A percentile compares a stretch with the other conserved stretches of the same genome.
Conservation (phyloP, 805 yeast genomes). For the Naumovozyma baii region DNA sequence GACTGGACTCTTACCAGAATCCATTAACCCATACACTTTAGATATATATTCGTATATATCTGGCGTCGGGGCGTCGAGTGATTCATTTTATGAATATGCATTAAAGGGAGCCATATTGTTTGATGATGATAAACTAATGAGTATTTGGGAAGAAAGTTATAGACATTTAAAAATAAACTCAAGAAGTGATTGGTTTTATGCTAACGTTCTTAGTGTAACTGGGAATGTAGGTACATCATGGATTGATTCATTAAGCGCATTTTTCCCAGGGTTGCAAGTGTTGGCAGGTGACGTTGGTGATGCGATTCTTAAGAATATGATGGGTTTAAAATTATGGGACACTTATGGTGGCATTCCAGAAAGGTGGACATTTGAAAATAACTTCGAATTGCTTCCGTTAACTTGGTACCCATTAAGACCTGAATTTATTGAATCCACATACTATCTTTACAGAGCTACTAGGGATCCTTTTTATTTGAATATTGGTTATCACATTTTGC, state of each 20-base stretch:
- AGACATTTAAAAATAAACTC: slow-evolving; percentile 48
- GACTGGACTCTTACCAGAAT: slow-evolving; percentile 66
- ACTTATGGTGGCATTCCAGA: slow-evolving; percentile 78
- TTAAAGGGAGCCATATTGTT: slow-evolving; percentile 67
- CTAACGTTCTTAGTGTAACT: slow-evolving; percentile 44
- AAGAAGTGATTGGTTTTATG: slow-evolving; percentile 41
- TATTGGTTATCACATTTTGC: slow-evolving; percentile 58
- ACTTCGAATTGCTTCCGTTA: too few species aligned
- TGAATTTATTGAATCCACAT: slow-evolving; percentile 83
- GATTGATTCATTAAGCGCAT: slow-evolving; percentile 83
- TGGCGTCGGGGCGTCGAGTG: slow-evolving; percentile 87
- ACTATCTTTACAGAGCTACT: slow-evolving; percentile 74
- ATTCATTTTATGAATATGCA: slow-evolving; percentile 84
- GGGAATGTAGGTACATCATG: slow-evolving; percentile 50
- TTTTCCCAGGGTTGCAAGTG: slow-evolving; percentile 80
- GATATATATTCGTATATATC: slow-evolving; percentile 50
- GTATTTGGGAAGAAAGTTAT: slow-evolving; percentile 55
- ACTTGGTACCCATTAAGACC: slow-evolving; percentile 95
- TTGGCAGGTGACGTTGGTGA: slow-evolving; percentile 62
- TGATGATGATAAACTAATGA: slow-evolving; percentile 42
- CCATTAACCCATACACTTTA: slow-evolving; percentile 51
- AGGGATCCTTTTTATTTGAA: slow-evolving; percentile 73
- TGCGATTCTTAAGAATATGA: slow-evolving; percentile 52
- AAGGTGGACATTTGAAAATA: slow-evolving; percentile 63
- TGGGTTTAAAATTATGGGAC: slow-evolving; percentile 71